Base-by-base conservation (phyloP, 345 rosid species). In the Eucalyptus polyanthemos region DNA sequence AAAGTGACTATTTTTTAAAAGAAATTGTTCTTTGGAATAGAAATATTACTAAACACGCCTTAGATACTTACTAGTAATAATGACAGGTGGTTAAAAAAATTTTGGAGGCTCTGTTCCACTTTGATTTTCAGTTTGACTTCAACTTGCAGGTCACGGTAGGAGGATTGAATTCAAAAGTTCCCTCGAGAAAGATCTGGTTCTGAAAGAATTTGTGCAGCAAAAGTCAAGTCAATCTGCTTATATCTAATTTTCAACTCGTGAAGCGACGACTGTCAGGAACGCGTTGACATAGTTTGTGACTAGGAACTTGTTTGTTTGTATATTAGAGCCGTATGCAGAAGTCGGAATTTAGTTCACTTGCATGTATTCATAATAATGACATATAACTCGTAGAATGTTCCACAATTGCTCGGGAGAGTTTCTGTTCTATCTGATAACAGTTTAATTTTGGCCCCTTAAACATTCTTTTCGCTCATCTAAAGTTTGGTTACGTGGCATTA, bases 111-210 rank as follows among this genome's bases (percentile, higher is more conserved):
- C 15, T 76, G 29, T 76, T 76, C 85, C 47, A 21, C 16, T 40
- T 37, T 76, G 47, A 76, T 76, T 21, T 76, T 40, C 16, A 40
- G 15, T 76, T 40, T 40, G 85, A 76, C 27, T 76, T 37, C 7
- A 50, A 50, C 83, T 87, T 85, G 56, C 91, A 91, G 93, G 93
- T 83, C 93, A 91, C 56, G 90, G 90, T 27, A 90, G 93, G 89
- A 91, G 93, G 87, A 80, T 90, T 85, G 91, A 88, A 50, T 91
- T 88, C 49, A 87, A 81, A 53, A 86, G 90, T 42, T 29, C 51
- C 2, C 19, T 62, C 12, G 93, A 91, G 91, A 91, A 90, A 72
- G 86, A 87, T 83, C 49, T 88, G 21, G 65, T 80, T 87, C 56
- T 91, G 56, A 56, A 90, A 40, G 86, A 87, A 24, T 90, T 91